Conservation (phyloP, 2,329 filamentous ascomycete species). For the Rhynchosporium agropyri region DNA sequence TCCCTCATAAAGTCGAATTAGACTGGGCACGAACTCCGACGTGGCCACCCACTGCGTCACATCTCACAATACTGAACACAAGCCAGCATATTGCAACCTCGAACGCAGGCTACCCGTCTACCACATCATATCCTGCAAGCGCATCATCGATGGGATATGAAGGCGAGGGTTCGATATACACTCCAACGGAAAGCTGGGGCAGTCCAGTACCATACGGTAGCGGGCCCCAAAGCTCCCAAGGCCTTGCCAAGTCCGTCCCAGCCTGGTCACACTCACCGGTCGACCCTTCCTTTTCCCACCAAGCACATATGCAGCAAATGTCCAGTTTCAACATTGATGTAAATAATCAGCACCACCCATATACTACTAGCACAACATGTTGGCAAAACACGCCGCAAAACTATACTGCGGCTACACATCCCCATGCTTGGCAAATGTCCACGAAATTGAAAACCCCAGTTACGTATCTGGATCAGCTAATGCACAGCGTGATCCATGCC, state of each 20-base stretch:
- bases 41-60: conserved; percentile 23
- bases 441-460: conserved; percentile 40
- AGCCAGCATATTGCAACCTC: conserved; percentile 22
- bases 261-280: conserved; percentile 35
- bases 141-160: conserved; percentile 27
- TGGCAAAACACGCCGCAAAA: conserved; percentile 41
- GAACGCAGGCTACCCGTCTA: conserved; percentile 25
- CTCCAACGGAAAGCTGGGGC: conserved; percentile 35
- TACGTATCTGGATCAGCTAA: conserved; percentile 38
- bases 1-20: conserved; percentile 32
- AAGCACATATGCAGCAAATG: conserved; percentile 34
- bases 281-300: conserved; percentile 34
- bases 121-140: conserved; percentile 25
- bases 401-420: conserved; percentile 25
- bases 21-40: conserved; percentile 34
- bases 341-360: conserved; percentile 28
- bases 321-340: conserved; percentile 34
- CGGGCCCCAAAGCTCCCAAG: conserved; percentile 26
- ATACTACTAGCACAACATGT: conserved; percentile 23
- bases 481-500: conserved; percentile 38
- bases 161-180: conserved; percentile 31
- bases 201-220: conserved; percentile 30
- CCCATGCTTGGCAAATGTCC: conserved; percentile 36
- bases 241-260: conserved; percentile 30
- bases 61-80: conserved; percentile 18